Base-by-base conservation (phyloP, 805 yeast genomes). In the Nakazawaea anatomiae region DNA sequence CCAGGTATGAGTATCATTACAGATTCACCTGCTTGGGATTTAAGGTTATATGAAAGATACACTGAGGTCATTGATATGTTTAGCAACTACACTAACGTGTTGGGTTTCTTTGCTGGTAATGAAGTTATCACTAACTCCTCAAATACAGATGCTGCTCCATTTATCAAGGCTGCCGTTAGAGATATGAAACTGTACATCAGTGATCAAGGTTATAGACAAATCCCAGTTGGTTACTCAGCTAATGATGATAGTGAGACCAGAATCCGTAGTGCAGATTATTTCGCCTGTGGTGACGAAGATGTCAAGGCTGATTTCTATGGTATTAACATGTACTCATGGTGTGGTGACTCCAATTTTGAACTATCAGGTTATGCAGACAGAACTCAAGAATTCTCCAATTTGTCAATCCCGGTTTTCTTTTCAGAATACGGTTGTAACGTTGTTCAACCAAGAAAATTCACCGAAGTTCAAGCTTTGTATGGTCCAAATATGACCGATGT, bases 71-170 rank as follows among this genome's bases (percentile, higher is more conserved):
- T 94, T 52, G 97, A 94, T 68, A 71, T 77, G 58, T 80, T 94
- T 73, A 80, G 82, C 53, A 74, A 78, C 59, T 92, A 91, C 71
- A 70, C 84, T 45, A 92, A 92, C 69, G 79, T 89, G 18, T 75
- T 92, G 56, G 99, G 98, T 2, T 91, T 89, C 77, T 91, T 92
- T 70, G 98, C 98, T 31, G 99, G 98, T 55, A 94, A 94, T 70
- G 99, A 92, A 76, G 98, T 94, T 49, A 82, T 92, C 54, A 92
- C 91, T 69, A 89, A 88, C 63, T 71, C 69, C 42, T 72, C 89
- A 46, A 91, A 89, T 69, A 87, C 97, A 11, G 85, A 82, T 58
- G 88, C 97, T 34, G 90, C 97, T 31, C 89, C 97, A 1, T 92
- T 83, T 68, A 96, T 94, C 52, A 94, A 92, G 76, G 97, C 98